These are phyloP conservation scores for Suillus placidus DNA, from an alignment of 768 basidiomycete genomes.

Conservation along the genomic window DNA sequence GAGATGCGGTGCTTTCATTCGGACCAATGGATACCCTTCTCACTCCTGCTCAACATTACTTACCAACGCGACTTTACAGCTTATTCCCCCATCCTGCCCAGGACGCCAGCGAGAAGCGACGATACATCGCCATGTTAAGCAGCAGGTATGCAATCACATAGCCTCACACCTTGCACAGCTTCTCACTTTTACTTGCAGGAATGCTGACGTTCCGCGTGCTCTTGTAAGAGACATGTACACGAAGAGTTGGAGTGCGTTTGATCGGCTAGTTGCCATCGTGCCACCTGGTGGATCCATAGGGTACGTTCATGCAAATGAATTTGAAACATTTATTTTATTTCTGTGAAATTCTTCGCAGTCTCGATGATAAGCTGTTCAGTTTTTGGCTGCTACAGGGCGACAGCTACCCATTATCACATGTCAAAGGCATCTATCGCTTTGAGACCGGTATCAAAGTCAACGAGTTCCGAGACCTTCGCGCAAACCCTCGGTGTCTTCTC, in stretches of 20 bases:
- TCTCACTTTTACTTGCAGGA: constrained; percentile 44
- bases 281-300: constrained; percentile 91
- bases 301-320: constrained; percentile 43
- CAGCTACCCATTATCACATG: constrained; percentile 71
- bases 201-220: constrained; percentile 83
- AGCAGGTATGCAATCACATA: constrained; percentile 51
- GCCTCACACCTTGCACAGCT: not conserved
- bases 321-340: constrained; percentile 3
- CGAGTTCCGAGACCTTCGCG: constrained; percentile 86
- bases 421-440: constrained; percentile 86
- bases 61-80: constrained; percentile 74
- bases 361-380: constrained; percentile 89
- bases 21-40: constrained; percentile 81
- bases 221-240: constrained; percentile 90
- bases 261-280: constrained; percentile 84
- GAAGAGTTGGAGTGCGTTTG: constrained; percentile 92
- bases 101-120: constrained; percentile 69
- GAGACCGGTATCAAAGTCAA: constrained; percentile 87
- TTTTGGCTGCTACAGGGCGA: constrained; percentile 88
- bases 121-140: constrained; percentile 71
- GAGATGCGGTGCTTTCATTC: constrained; percentile 78
- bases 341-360: constrained; percentile 41
- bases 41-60: constrained; percentile 73
- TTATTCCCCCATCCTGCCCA: constrained; percentile 84
- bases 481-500: constrained; percentile 84